Evolutionary conservation across 805 yeast genomes (phyloP).

Genomic region (Candida vaughaniae): DNA sequence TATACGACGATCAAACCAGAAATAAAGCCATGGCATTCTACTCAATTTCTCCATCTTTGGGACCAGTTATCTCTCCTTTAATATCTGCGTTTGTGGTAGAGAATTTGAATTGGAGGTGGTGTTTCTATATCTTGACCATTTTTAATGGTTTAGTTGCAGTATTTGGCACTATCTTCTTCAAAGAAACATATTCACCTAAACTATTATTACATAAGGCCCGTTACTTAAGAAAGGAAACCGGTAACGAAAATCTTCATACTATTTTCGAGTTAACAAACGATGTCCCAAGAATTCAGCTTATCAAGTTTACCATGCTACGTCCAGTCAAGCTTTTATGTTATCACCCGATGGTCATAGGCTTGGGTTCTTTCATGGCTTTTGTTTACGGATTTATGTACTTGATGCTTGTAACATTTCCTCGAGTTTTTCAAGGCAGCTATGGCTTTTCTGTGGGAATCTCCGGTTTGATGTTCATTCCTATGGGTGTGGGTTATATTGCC

Average conservation of each 20-base stretch:
- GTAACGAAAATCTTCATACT: conserved; percentile 37
- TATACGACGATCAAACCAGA: conserved; percentile 32
- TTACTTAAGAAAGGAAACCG: conserved; percentile 29
- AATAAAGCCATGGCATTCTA: conserved; percentile 36
- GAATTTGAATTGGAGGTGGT: conserved; percentile 37
- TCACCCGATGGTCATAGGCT: conserved; percentile 39
- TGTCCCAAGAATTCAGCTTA: conserved; percentile 2
- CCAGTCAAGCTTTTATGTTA: conserved; percentile 33
- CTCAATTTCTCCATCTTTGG: conserved; percentile 36
- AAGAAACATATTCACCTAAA: conserved; percentile 38
- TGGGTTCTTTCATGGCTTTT: conserved; percentile 43
- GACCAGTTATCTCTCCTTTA: conserved; percentile 40
- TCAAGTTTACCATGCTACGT: conserved; percentile 28
- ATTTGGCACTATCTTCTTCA: conserved; percentile 27
- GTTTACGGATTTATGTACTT: conserved; percentile 42
- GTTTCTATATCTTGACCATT: conserved; percentile 32
- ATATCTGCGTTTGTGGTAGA: conserved; percentile 36
- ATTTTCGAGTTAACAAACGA: conserved; percentile 35
- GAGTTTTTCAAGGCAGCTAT: conserved; percentile 27
- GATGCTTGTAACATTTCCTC: conserved; percentile 40
- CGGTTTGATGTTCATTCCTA: conserved; percentile 39
- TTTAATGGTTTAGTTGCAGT: conserved; percentile 35
- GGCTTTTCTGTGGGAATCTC: conserved; percentile 31
- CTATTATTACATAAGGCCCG: conserved; percentile 28
- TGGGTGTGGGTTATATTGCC: conserved; percentile 35